phyloP scores from a whole-genome alignment of 2,329 filamentous ascomycete species.

The Colletotrichum sp. region DNA sequence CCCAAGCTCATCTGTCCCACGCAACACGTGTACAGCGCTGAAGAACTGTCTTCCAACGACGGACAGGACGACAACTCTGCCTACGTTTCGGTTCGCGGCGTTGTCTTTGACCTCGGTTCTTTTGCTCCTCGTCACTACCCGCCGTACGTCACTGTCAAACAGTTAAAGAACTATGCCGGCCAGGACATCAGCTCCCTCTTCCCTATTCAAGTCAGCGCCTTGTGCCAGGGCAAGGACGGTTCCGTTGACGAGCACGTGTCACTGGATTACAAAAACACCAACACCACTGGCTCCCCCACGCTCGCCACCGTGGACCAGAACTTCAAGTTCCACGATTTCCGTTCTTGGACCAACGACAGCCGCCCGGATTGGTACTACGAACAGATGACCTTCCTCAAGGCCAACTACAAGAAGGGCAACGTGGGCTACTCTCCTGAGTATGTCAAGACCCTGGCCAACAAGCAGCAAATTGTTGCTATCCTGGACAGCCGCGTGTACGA shows the following conservation, averaged over 20 bases:
- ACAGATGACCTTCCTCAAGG: slow-evolving; percentile 78
- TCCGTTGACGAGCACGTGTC: slow-evolving; percentile 72
- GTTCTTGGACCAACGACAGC: slow-evolving; percentile 79
- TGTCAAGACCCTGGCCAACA: slow-evolving; percentile 69
- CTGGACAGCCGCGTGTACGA: slow-evolving; percentile 86
- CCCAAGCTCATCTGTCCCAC: slow-evolving; percentile 88
- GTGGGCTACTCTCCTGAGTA: slow-evolving; percentile 84
- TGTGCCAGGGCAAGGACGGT: slow-evolving; percentile 80
- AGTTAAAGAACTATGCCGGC: slow-evolving; percentile 82
- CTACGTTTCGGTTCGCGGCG: slow-evolving; percentile 83
- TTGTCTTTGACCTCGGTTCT: slow-evolving; percentile 80
- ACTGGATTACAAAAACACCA: slow-evolving; percentile 80
- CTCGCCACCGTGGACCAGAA: slow-evolving; percentile 73
- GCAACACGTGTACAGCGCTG: slow-evolving; percentile 83
- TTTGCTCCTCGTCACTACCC: slow-evolving; percentile 84
- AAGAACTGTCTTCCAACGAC: slow-evolving; percentile 75
- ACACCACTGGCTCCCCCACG: slow-evolving; percentile 70
- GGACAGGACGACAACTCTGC: slow-evolving; percentile 69
- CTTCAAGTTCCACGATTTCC: slow-evolving; percentile 89
- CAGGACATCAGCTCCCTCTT: slow-evolving; percentile 87
- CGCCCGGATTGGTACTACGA: slow-evolving; percentile 93
- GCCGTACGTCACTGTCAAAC: slow-evolving; percentile 58
- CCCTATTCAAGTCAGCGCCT: slow-evolving; percentile 89
- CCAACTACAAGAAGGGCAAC: slow-evolving; percentile 83
- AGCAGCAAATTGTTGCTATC: slow-evolving; percentile 73